Evolutionary conservation across 2,329 filamentous ascomycete species (phyloP).

Genomic region (Pleomassaria siparia): DNA sequence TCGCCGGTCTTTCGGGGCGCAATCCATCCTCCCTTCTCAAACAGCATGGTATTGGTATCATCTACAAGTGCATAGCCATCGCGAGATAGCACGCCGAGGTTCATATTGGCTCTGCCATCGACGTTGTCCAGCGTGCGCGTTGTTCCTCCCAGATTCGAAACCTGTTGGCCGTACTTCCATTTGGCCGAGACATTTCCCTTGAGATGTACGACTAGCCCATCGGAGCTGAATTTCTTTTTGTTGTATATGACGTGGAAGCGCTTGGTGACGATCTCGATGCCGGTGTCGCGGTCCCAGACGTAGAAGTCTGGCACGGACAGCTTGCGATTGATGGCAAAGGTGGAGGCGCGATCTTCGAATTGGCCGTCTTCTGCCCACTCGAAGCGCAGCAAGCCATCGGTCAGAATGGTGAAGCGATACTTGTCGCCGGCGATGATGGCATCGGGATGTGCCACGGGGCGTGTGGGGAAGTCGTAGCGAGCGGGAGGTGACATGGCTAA

Average conservation of each 20-base stretch:
- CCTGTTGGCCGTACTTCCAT: constrained; percentile 56
- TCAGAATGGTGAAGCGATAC: constrained; percentile 63
- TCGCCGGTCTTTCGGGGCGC: constrained; percentile 50
- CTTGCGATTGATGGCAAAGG: constrained; percentile 60
- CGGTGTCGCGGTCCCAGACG: constrained; percentile 49
- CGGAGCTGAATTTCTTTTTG: constrained; percentile 56
- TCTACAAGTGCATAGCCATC: constrained; percentile 57
- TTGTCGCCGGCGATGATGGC: constrained; percentile 51
- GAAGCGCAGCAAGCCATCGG: constrained; percentile 59
- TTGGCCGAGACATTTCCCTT: constrained; percentile 46
- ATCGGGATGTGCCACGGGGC: constrained; percentile 48
- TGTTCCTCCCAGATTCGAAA: constrained; percentile 50
- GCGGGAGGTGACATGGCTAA: constrained; percentile 33
- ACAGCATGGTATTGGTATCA: constrained; percentile 60
- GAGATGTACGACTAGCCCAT: constrained; percentile 52
- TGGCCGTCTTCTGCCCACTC: constrained; percentile 62
- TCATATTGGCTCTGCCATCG: constrained; percentile 55
- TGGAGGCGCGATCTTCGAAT: constrained; percentile 65
- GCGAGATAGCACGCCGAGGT: constrained; percentile 54
- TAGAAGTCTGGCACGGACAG: constrained; percentile 53
- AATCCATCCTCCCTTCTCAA: constrained; percentile 57
- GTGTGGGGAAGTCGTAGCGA: constrained; percentile 48
- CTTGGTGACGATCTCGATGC: constrained; percentile 59
- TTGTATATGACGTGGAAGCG: constrained; percentile 61
- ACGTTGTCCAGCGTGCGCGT: constrained; percentile 58